Conservation (phyloP, 1,284 basidiomycete species). For the Phellopilus nigrolimitatus region DNA sequence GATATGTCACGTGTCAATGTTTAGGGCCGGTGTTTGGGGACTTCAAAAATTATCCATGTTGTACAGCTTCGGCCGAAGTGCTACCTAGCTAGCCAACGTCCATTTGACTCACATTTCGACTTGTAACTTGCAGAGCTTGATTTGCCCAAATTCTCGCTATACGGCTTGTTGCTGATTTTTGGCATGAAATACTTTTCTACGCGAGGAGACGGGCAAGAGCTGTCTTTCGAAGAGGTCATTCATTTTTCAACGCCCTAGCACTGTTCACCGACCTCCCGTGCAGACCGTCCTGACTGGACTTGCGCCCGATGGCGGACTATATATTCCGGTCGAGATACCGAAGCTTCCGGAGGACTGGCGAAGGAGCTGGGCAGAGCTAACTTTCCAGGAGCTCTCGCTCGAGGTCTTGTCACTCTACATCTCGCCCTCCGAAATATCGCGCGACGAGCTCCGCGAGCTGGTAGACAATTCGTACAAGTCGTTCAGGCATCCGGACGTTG, state of each 20-base stretch:
- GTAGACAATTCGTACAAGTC: conserved; percentile 83
- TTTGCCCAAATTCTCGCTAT: too few species aligned
- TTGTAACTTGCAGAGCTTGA: too few species aligned
- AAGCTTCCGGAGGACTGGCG: conserved; percentile 76
- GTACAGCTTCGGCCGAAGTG: too few species aligned
- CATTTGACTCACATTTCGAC: too few species aligned
- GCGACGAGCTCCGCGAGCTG: conserved; percentile 68
- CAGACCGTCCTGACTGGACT: conserved; percentile 94
- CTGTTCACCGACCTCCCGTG: conserved; percentile 17
- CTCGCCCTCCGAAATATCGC: conserved; percentile 76
- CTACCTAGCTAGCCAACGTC: too few species aligned
- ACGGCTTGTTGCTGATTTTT: too few species aligned
- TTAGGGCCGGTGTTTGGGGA: too few species aligned
- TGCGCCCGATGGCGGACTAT: conserved; percentile 92
- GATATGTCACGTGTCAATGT: too few species aligned
- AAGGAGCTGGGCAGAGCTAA: conserved; percentile 68
- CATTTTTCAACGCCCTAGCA: conserved; percentile 52
- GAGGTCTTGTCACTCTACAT: conserved; percentile 90
- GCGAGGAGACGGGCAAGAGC: conserved; percentile 60
- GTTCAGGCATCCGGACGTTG: conserved; percentile 82
- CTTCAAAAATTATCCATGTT: too few species aligned
- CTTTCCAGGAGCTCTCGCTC: conserved; percentile 85
- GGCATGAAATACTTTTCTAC: conserved; percentile 70
- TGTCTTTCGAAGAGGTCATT: conserved; percentile 77
- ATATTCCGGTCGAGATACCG: conserved; percentile 83